Conservation (phyloP, 805 yeast species). For the Candida cerambycidarum region DNA sequence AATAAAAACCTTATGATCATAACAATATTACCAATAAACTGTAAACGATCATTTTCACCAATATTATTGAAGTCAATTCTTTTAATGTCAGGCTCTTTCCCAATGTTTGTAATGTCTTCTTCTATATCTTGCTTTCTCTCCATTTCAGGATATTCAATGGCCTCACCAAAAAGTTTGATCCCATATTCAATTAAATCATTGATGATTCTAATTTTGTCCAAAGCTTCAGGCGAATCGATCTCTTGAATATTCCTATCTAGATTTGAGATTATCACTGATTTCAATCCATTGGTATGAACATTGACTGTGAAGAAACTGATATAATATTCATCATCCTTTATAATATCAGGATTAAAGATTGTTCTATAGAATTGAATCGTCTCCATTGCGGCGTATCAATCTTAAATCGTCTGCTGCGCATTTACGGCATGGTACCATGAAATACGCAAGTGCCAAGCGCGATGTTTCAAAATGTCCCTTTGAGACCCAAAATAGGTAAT, state of each 20-base stretch:
- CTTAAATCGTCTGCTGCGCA: background rate
- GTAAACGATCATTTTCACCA: slow-evolving; percentile 22
- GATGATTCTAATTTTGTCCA: background rate
- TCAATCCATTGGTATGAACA: slow-evolving; percentile 24
- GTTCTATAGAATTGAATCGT: slow-evolving; percentile 21
- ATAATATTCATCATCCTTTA: slow-evolving; percentile 22
- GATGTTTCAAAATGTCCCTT: slow-evolving; percentile 4
- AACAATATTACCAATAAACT: slow-evolving; percentile 24
- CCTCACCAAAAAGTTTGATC: slow-evolving; percentile 19
- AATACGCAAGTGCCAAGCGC: no score
- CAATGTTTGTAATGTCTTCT: slow-evolving; percentile 16
- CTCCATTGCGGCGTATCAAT: slow-evolving; percentile 9
- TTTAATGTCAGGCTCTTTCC: background rate
- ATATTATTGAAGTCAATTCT: slow-evolving; percentile 13
- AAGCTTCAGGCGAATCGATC: slow-evolving; percentile 2
- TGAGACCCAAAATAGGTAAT: slow-evolving; percentile 6
- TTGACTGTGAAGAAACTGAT: slow-evolving; percentile 23
- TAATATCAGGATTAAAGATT: slow-evolving; percentile 19
- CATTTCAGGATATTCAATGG: slow-evolving; percentile 17
- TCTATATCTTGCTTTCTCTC: slow-evolving; percentile 2
- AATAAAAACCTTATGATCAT: slow-evolving; percentile 22
- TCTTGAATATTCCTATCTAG: slow-evolving; percentile 4
- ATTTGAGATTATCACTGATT: slow-evolving; percentile 23
- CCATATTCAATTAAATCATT: slow-evolving; percentile 21
- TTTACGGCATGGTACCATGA: no score